These are phyloP conservation scores for Alnus rubra DNA, from an alignment of 306 rosid genomes.

Conservation along the genomic window DNA sequence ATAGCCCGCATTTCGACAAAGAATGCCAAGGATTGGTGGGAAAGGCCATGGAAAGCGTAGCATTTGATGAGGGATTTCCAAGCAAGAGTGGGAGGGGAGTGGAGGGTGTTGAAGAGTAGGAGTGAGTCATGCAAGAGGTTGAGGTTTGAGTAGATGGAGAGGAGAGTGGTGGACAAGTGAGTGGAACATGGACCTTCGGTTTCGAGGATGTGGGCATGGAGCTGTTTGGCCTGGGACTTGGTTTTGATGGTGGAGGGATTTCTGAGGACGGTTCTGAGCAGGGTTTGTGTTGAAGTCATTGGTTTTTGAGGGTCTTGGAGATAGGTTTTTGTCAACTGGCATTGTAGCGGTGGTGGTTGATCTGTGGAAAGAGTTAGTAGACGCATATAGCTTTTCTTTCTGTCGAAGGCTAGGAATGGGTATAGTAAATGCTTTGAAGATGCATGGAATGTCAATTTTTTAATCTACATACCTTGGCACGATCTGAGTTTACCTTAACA, in stretches of 20 bases:
- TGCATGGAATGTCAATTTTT: too few species aligned
- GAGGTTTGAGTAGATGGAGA: conserved; percentile 65
- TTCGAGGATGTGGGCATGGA: conserved; percentile 73
- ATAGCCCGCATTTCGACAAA: conserved; percentile 54
- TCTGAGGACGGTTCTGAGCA: conserved; percentile 36
- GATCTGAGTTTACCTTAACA: too few species aligned
- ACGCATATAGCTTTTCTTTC: too few species aligned
- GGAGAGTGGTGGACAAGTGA: conserved; percentile 42
- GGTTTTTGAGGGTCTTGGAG: neutral
- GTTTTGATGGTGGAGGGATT: conserved; percentile 36
- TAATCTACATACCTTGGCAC: too few species aligned
- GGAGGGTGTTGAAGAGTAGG: conserved; percentile 51
- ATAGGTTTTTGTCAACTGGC: neutral
- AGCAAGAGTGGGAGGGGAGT: conserved; percentile 48
- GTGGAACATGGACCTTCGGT: conserved; percentile 33
- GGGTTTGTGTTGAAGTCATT: conserved; percentile 38
- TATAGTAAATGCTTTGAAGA: too few species aligned
- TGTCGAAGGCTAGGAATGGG: too few species aligned
- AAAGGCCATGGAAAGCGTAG: conserved; percentile 61
- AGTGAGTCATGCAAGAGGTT: conserved; percentile 45
- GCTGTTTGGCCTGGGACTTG: conserved; percentile 49
- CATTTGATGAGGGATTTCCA: conserved; percentile 69
- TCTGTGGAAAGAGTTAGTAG: neutral
- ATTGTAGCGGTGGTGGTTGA: neutral
- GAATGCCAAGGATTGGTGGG: conserved; percentile 40